Conservation (phyloP, 352 stramenopile species). For the Halophytophthora polymorphica region DNA sequence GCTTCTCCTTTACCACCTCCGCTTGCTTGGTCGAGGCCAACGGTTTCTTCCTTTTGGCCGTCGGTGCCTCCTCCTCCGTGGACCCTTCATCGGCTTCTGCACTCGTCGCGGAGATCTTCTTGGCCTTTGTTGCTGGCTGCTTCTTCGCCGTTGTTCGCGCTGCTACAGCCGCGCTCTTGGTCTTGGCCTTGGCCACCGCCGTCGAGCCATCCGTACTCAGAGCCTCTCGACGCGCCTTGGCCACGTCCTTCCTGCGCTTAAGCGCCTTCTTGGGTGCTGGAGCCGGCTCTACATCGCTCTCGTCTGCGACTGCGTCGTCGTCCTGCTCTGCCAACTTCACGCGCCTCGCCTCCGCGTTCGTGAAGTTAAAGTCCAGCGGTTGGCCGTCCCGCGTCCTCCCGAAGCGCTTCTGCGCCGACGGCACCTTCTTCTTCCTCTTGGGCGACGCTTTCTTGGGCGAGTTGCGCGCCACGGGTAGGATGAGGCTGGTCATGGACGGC, state of each 20-base stretch:
- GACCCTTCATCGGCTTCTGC: neutral
- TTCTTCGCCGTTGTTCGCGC: slow-evolving; percentile 2
- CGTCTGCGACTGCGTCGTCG: slow-evolving; percentile 15
- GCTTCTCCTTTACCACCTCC: slow-evolving; percentile 24
- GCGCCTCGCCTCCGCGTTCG: slow-evolving; percentile 35
- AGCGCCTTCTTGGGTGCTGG: slow-evolving; percentile 31
- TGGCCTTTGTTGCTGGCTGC: slow-evolving; percentile 3
- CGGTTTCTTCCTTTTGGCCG: slow-evolving; percentile 14
- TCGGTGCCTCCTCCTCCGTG: slow-evolving; percentile 6
- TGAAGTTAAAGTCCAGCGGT: slow-evolving; percentile 52
- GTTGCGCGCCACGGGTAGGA: slow-evolving; percentile 37
- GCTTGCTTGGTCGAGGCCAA: slow-evolving; percentile 1
- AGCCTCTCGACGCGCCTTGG: slow-evolving; percentile 12
- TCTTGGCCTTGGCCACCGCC: slow-evolving; percentile 12
- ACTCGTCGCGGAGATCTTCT: slow-evolving; percentile 8
- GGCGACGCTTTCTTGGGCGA: slow-evolving; percentile 20
- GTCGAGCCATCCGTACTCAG: slow-evolving; percentile 1
- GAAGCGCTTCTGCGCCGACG: slow-evolving; percentile 24
- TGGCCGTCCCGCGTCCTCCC: slow-evolving; percentile 17
- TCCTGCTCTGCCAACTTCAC: slow-evolving; percentile 22
- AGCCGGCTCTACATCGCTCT: slow-evolving; percentile 17
- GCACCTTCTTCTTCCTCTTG: slow-evolving; percentile 19
- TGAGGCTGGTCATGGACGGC: slow-evolving; percentile 47
- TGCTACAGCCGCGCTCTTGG: slow-evolving; percentile 10
- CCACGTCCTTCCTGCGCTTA: slow-evolving; percentile 32